A percentile compares a stretch with the other conserved stretches of the same genome.
Conservation (phyloP, 352 stramenopile genomes). For the Pythium aristosporum region DNA sequence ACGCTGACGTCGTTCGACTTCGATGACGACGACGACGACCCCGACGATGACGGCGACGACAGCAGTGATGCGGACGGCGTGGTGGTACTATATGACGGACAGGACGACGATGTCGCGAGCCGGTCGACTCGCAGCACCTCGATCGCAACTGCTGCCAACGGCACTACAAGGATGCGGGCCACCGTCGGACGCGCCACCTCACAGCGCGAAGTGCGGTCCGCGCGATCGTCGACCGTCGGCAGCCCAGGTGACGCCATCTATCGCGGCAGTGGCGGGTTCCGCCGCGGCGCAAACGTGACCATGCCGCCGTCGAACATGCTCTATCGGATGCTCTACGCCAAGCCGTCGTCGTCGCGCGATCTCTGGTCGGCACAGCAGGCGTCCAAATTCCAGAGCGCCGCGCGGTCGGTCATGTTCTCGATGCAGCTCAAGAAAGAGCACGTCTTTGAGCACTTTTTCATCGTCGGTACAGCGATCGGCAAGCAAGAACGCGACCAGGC, state of each 20-base stretch:
- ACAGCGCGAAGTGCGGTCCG: slow-evolving; percentile 30
- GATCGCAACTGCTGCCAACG: not conserved
- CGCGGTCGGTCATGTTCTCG: slow-evolving; percentile 72
- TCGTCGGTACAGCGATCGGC: slow-evolving; percentile 46
- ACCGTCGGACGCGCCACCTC: slow-evolving; percentile 7
- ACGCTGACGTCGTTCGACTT: slow-evolving; percentile 87
- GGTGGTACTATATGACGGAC: not conserved
- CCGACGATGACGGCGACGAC: slow-evolving; percentile 31
- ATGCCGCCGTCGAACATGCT: slow-evolving; percentile 58
- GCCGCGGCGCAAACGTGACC: slow-evolving; percentile 19
- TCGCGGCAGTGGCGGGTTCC: slow-evolving; percentile 3
- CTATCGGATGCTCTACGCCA: slow-evolving; percentile 79
- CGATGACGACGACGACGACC: slow-evolving; percentile 67
- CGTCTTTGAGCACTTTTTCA: slow-evolving; percentile 84
- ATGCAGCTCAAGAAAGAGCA: slow-evolving; percentile 82
- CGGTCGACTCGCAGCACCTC: not conserved
- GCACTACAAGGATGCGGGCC: not conserved
- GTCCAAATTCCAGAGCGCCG: slow-evolving; percentile 57
- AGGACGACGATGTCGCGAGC: not conserved
- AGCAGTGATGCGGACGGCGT: slow-evolving; percentile 1
- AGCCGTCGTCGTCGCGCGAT: slow-evolving; percentile 54
- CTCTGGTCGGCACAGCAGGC: slow-evolving; percentile 61
- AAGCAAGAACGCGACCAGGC: slow-evolving; percentile 34
- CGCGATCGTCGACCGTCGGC: slow-evolving; percentile 59
- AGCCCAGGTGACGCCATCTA: slow-evolving; percentile 23